phyloP scores from a whole-genome alignment of 2,329 filamentous ascomycete species.

The Paradendryphiella salina region DNA sequence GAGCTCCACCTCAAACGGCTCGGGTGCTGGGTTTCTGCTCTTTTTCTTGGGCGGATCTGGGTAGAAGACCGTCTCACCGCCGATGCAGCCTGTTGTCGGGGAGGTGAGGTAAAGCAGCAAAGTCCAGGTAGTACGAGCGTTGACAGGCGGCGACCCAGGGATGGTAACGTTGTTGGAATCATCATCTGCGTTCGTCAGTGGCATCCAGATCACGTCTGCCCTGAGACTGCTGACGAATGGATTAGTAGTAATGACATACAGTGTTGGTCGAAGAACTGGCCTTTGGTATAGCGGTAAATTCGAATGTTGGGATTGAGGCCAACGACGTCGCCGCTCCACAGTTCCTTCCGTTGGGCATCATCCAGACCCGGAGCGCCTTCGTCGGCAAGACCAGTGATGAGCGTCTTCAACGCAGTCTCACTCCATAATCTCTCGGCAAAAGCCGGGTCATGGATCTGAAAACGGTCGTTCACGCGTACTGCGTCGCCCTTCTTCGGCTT shows the following conservation, averaged over 20 bases:
- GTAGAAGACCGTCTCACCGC: slow-evolving; percentile 92
- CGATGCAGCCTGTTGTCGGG: slow-evolving; percentile 70
- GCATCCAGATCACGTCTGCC: background rate
- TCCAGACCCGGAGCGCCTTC: slow-evolving; percentile 35
- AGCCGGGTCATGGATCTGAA: slow-evolving; percentile 72
- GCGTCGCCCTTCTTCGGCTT: slow-evolving; percentile 80
- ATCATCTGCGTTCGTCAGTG: slow-evolving; percentile 61
- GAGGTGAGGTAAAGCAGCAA: slow-evolving; percentile 85
- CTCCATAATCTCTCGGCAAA: slow-evolving; percentile 80
- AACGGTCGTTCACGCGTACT: slow-evolving; percentile 85
- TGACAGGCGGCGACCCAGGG: slow-evolving; percentile 43
- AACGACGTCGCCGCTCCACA: slow-evolving; percentile 81
- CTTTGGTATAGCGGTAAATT: slow-evolving; percentile 81
- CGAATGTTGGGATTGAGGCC: slow-evolving; percentile 87
- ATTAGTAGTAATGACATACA: slow-evolving; percentile 61
- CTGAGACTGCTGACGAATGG: background rate
- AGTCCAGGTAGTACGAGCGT: slow-evolving; percentile 84
- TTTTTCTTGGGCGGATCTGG: slow-evolving; percentile 57
- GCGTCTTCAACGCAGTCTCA: slow-evolving; percentile 71
- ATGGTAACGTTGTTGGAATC: slow-evolving; percentile 76
- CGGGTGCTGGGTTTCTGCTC: slow-evolving; percentile 47
- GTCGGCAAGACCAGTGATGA: slow-evolving; percentile 50
- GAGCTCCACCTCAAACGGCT: slow-evolving; percentile 71
- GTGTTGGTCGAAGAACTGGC: slow-evolving; percentile 91
- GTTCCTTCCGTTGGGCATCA: slow-evolving; percentile 39